These are phyloP conservation scores for Macrolepiota dolichaula DNA, from an alignment of 768 basidiomycete species.

Conservation along the genomic window DNA sequence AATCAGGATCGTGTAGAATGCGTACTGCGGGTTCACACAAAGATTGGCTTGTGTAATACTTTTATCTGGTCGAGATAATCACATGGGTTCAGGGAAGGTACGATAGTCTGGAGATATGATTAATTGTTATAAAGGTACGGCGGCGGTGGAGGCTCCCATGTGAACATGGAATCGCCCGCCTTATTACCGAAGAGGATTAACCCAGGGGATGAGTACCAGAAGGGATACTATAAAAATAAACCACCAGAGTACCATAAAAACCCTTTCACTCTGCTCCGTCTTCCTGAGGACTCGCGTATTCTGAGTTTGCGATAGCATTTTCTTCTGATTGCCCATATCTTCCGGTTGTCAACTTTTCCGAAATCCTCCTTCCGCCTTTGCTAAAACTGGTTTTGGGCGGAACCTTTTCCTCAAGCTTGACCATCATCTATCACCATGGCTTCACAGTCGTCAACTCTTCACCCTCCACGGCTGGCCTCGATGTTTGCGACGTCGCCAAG, in stretches of 20 bases:
- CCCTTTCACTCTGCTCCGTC: neutral
- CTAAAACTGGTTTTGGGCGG: constrained; percentile 3
- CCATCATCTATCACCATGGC: constrained; percentile 35
- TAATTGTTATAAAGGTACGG: neutral
- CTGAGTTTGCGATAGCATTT: neutral
- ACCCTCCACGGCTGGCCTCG: constrained; percentile 70
- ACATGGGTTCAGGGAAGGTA: constrained; percentile 15
- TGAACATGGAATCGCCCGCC: constrained; percentile 28
- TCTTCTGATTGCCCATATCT: neutral
- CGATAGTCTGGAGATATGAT: neutral
- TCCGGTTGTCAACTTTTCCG: neutral
- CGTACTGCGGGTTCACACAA: neutral
- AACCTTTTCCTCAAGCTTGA: constrained; percentile 7
- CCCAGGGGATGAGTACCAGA: neutral
- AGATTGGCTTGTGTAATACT: constrained; percentile 1
- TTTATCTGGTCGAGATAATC: constrained; percentile 19
- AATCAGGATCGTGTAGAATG: neutral
- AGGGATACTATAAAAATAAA: neutral
- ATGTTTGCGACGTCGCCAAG: constrained; percentile 75
- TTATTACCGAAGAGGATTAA: constrained; percentile 25
- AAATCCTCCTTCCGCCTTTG: constrained; percentile 5
- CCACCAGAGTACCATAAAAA: neutral
- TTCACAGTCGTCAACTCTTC: constrained; percentile 42
- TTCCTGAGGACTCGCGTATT: neutral
- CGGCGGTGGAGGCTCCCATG: constrained; percentile 4